A percentile compares a stretch with the other conserved stretches of the same genome.
Conservation (phyloP, 345 rosid species). For the Pistacia vera region DNA sequence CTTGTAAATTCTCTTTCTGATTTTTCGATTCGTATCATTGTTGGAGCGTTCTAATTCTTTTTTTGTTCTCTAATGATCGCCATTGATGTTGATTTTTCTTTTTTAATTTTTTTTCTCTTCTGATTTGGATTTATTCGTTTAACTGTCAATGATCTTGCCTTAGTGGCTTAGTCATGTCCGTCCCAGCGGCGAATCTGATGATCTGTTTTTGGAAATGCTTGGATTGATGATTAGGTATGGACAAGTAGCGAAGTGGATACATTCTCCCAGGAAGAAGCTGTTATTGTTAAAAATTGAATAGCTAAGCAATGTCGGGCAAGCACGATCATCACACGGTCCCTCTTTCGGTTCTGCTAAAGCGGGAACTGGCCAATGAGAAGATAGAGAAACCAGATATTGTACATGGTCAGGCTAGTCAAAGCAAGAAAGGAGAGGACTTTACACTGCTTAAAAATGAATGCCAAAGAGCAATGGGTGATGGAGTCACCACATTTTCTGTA, state of each 20-base stretch:
- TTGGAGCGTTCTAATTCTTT: not conserved
- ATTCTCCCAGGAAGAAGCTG: conserved; percentile 10
- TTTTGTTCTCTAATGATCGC: conserved; percentile 14
- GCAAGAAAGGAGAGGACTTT: conserved; percentile 98
- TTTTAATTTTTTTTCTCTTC: conserved; percentile 8
- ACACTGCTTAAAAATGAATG: conserved; percentile 79
- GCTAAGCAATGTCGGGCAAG: conserved; percentile 49
- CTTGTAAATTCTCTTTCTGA: conserved; percentile 26
- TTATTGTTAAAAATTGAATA: conserved; percentile 4
- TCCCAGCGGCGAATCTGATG: conserved; percentile 9
- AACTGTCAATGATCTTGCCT: conserved; percentile 5
- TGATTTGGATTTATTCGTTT: conserved; percentile 10
- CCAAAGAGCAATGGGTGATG: conserved; percentile 79
- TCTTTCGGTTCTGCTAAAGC: conserved; percentile 77
- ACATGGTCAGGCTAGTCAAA: conserved; percentile 81
- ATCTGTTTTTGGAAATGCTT: not conserved
- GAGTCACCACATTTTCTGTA: conserved; percentile 75
- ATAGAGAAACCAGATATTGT: conserved; percentile 75
- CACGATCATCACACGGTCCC: conserved; percentile 89
- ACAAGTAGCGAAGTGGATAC: conserved; percentile 28
- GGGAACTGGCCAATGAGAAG: conserved; percentile 87
- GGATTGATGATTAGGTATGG: not conserved
- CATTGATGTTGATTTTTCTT: conserved; percentile 29
- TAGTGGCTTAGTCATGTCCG: not conserved
- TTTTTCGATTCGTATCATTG: conserved; percentile 10